These are phyloP conservation scores for Capsaspora owczarzaki DNA, from an alignment of 78 protist species.

Conservation along the genomic window DNA sequence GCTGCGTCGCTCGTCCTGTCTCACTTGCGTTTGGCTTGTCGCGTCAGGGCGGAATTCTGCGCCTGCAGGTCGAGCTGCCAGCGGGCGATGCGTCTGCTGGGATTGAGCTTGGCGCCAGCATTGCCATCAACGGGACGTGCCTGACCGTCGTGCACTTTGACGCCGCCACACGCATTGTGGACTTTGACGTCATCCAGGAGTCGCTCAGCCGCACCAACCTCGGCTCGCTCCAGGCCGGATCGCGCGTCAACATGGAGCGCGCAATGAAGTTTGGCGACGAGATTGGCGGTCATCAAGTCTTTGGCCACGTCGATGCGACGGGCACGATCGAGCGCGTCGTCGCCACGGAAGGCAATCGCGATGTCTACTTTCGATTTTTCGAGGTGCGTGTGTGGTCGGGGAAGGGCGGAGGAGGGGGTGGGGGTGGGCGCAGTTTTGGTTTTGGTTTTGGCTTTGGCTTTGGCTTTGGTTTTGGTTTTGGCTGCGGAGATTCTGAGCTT, in stretches of 20 bases:
- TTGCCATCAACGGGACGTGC: slow-evolving; percentile 31
- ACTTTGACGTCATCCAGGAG: slow-evolving; percentile 32
- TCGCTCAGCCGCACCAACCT: slow-evolving; percentile 31
- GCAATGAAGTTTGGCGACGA: slow-evolving; percentile 36
- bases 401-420: no score
- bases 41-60: no score
- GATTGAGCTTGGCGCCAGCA: slow-evolving; percentile 18
- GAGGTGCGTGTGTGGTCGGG: no score
- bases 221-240: slow-evolving; percentile 5
- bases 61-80: neutral
- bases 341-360: slow-evolving; percentile 8
- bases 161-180: neutral
- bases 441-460: no score
- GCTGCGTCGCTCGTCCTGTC: no score
- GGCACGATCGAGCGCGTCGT: neutral
- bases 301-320: slow-evolving; percentile 22
- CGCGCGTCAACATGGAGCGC: slow-evolving; percentile 26
- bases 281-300: slow-evolving; percentile 34
- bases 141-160: slow-evolving; percentile 23
- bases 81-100: neutral
- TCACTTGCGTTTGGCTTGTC: no score
- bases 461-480: no score
- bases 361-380: neutral
- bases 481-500: no score
- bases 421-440: no score